A percentile compares a stretch with the other conserved stretches of the same genome.
phyloP scores from a whole-genome alignment of 106 monocot genomes.

The Agapanthus africanus region DNA sequence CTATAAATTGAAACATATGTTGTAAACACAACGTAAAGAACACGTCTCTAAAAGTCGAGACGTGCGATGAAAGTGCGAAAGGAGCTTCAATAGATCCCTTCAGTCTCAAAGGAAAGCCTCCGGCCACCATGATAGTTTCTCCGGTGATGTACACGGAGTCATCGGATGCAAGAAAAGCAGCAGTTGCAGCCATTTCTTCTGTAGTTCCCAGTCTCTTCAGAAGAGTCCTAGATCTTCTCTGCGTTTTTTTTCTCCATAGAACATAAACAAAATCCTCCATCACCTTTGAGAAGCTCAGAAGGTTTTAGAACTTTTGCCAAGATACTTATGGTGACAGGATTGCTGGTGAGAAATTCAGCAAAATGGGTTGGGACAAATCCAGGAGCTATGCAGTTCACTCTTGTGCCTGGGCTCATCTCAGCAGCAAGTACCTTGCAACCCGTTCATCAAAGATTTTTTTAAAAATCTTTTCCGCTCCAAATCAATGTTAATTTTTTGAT shows the following conservation, averaged over 20 bases:
- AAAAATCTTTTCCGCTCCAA: too few species aligned
- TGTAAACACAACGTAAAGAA: too few species aligned
- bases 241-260: background rate
- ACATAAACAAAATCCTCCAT: background rate
- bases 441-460: background rate
- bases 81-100: too few species aligned
- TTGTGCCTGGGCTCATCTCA: conserved; percentile 82
- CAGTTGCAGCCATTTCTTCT: conserved; percentile 76
- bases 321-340: conserved; percentile 41
- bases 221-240: conserved; percentile 59
- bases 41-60: too few species aligned
- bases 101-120: conserved; percentile 74
- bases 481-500: too few species aligned
- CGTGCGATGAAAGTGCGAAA: too few species aligned
- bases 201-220: conserved; percentile 68
- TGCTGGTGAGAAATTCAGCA: conserved; percentile 55
- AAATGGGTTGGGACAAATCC: conserved; percentile 94
- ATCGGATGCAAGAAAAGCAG: conserved; percentile 85
- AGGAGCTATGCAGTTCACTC: conserved; percentile 88
- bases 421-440: conserved; percentile 67
- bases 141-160: conserved; percentile 83
- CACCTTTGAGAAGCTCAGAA: background rate
- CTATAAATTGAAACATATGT: too few species aligned
- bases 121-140: conserved; percentile 86
- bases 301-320: conserved; percentile 42